Conservation (phyloP, 108 stramenopile species). For the Skeletonema marinoi region DNA sequence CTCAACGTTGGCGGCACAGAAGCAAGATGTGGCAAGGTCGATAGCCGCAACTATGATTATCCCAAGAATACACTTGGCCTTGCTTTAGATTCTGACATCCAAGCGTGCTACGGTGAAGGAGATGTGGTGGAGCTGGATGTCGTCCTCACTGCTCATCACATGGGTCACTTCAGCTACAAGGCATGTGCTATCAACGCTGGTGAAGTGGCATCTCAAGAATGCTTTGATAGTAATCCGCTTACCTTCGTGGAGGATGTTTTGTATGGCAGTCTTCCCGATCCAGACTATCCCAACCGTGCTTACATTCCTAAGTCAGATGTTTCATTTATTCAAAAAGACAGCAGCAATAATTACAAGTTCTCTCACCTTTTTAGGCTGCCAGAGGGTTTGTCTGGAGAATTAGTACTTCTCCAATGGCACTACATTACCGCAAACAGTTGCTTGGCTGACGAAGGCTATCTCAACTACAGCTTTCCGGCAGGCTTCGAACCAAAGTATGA, state of each 20-base stretch:
- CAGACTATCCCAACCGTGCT: slow-evolving; percentile 42
- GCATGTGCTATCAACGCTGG: slow-evolving; percentile 45
- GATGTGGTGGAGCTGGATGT: slow-evolving; percentile 26
- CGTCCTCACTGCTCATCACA: slow-evolving; percentile 49
- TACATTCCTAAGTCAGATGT: slow-evolving; percentile 14
- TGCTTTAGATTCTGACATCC: slow-evolving; percentile 33
- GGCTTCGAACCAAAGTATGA: background rate
- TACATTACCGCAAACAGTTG: slow-evolving; percentile 53
- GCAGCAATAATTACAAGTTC: background rate
- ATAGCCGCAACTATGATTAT: background rate
- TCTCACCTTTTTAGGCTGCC: background rate
- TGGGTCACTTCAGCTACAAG: slow-evolving; percentile 42
- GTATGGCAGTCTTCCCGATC: slow-evolving; percentile 30
- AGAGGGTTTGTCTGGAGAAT: background rate
- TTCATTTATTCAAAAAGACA: background rate
- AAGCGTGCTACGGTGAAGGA: slow-evolving; percentile 32
- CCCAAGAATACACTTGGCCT: slow-evolving; percentile 20
- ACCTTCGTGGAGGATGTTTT: slow-evolving; percentile 47
- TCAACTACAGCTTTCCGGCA: background rate
- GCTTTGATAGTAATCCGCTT: slow-evolving; percentile 43
- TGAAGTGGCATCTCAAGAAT: slow-evolving; percentile 42
- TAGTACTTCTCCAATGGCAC: slow-evolving; percentile 5
- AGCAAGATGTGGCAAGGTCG: background rate
- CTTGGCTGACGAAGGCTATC: background rate
- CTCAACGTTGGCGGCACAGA: slow-evolving; percentile 6